Evolutionary conservation across 176 grass and related monocot species (phyloP).

Genomic region (Melocanna baccifera): DNA sequence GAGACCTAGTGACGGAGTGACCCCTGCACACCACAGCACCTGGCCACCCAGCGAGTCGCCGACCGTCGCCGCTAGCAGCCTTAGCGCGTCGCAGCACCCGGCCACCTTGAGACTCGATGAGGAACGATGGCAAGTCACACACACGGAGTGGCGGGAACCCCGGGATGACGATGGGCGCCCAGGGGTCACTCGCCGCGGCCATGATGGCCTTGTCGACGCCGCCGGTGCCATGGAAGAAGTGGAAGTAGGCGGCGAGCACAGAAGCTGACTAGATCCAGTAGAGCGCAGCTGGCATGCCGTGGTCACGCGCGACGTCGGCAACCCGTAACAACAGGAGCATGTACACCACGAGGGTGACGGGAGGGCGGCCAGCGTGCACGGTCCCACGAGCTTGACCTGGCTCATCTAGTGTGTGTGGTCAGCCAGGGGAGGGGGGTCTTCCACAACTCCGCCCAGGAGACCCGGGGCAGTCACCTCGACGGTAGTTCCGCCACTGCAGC

Average conservation of each 20-base stretch:
- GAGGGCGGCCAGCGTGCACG: conserved; percentile 29
- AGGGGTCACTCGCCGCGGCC: conserved; percentile 5
- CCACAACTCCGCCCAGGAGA: no score
- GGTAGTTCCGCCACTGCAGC: no score
- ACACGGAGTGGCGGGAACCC: conserved; percentile 43
- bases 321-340: conserved; percentile 53
- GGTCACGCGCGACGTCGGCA: conserved; percentile 29
- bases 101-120: no score
- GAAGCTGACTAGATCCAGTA: conserved; percentile 67
- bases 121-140: conserved; percentile 58
- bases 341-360: conserved; percentile 47
- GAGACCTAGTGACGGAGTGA: no score
- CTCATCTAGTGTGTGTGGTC: conserved; percentile 22
- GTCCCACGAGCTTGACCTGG: neutral
- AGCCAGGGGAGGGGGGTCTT: no score
- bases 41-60: no score
- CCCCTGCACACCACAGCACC: no score
- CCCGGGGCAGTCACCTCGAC: no score
- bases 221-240: conserved; percentile 53
- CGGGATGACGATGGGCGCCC: conserved; percentile 29
- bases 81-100: no score
- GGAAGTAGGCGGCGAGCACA: conserved; percentile 50
- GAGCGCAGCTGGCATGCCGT: conserved; percentile 31
- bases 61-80: no score
- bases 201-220: conserved; percentile 30